Evolutionary conservation across 2,329 filamentous ascomycete species (phyloP), one percentile per base, ranked within the genome.

Genomic region (Onygena corvina): DNA sequence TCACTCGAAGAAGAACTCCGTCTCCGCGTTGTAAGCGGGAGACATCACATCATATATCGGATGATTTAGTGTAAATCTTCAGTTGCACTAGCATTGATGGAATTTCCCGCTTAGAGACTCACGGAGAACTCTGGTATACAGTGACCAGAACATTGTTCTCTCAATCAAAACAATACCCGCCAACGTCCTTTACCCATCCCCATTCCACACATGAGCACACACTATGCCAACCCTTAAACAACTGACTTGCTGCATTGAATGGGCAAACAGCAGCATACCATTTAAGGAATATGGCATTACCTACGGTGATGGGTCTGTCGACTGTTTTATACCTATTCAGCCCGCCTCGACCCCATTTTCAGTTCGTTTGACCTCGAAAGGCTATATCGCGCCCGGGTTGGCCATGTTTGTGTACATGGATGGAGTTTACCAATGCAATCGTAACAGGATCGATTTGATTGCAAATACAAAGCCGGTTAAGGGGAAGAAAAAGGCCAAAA

Each of bases 401-500:
- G 70, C 74, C 1, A 70, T 75, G 59, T 74, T 73, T 52, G 74
- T 78, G 21, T 78, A 71, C 62, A 76, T 77, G 34, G 76, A 79
- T 54, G 76, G 76, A 14, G 60, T 71, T 4, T 77, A 77, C 53
- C 75, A 78, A 56, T 76, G 73, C 61, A 78, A 78, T 52, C 73
- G 76, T 50, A 75, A 75, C 58, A 64, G 70, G 33, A 63, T 67
- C 33, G 61, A 68, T 30, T 54, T 77, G 21, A 23, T 34, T 14
- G 21, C n/a, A 3, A 30, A 33, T 3, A 25, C n/a, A 5, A 42
- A 31, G 1, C 9, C 16, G 1, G 58, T 60, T 14, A 56, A 57
- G 18, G 57, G 59, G 3, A 11, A 53, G 47, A 54, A 56, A 21
- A 58, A 58, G 4, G 59, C 64, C 44, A 63, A 65, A 20, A 58